Conservation (phyloP, 371 early-diverging fungal genomes). For the Rhizopus sp. region DNA sequence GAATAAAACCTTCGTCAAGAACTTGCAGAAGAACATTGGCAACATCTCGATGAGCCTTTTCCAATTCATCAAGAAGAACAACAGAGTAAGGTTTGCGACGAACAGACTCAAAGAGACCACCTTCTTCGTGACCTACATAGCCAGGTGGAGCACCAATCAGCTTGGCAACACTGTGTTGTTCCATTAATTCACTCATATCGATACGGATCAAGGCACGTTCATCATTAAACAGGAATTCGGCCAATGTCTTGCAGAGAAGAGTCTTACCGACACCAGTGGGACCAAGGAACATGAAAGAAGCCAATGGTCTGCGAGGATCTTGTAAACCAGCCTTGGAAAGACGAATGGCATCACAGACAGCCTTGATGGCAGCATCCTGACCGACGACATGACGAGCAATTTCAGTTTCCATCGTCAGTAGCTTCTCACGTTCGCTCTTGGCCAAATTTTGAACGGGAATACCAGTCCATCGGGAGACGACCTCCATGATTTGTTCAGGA, state of each 20-base stretch:
- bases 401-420: slow-evolving; percentile 79
- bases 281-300: slow-evolving; percentile 91
- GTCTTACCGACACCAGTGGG: slow-evolving; percentile 93
- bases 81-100: slow-evolving; percentile 89
- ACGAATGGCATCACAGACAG: slow-evolving; percentile 74
- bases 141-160: slow-evolving; percentile 93
- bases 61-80: slow-evolving; percentile 91
- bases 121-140: slow-evolving; percentile 85
- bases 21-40: slow-evolving; percentile 81
- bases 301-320: slow-evolving; percentile 80
- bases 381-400: slow-evolving; percentile 80
- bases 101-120: slow-evolving; percentile 89
- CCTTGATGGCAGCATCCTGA: slow-evolving; percentile 80
- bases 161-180: slow-evolving; percentile 77
- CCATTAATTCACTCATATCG: slow-evolving; percentile 95
- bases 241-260: slow-evolving; percentile 83
- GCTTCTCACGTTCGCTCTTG: slow-evolving; percentile 78
- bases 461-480: slow-evolving; percentile 88
- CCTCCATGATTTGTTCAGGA: slow-evolving; percentile 84
- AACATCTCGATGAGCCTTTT: slow-evolving; percentile 88
- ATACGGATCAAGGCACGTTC: slow-evolving; percentile 84
- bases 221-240: slow-evolving; percentile 86
- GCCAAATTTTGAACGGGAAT: slow-evolving; percentile 85
- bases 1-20: slow-evolving; percentile 90
- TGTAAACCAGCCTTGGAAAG: slow-evolving; percentile 85